Base-by-base conservation (phyloP, 768 basidiomycete genomes). In the Lentinula sp. region DNA sequence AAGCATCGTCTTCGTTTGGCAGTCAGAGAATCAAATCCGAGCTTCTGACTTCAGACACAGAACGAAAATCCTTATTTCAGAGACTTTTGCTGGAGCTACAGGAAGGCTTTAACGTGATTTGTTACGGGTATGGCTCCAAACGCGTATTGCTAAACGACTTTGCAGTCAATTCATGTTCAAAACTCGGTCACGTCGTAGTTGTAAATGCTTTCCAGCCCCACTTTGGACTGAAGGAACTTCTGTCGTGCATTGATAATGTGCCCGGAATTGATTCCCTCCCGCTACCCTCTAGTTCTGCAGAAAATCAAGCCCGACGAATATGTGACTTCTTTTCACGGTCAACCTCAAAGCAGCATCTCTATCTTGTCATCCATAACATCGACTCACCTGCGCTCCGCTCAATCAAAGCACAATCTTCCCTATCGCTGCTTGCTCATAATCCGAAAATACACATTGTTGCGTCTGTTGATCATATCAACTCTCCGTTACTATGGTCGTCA, bases 41-140 rank as follows among this genome's bases (percentile, higher is more conserved):
- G 50, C 69, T 79, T 45, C 62, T 77, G 41, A 62, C 69, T 49
- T 63, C 57, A 59, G 71, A 73, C 53, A 57, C 72, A 28, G 61
- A 71, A 57, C 67, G 75, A 68, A 66, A 72, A 39, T 16, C 64
- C 70, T 4, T 83, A 16, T 87, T 89, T 67, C 74, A 78, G 23
- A 82, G 86, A 46, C 90, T 88, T 70, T 73, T 82, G 48, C 75
- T 79, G 63, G 93, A 98, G 71, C 79, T 98, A 28, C 75, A 78
- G 2, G 83, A 87, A 69, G 95, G 93, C 1, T 98, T 94, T 79
- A 95, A 92, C 71, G 75, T 98, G 48, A 72, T 95, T 18, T 87
- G 93, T 71, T 93, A 93, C 67, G 96, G 96, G 1, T 84, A 86
- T 67, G 96, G 96, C 5, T 95, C 93, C 18, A 99, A 99, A 71